These are phyloP conservation scores for Neostapfia colusana DNA, from an alignment of 176 grass and related monocot genomes.

Conservation along the genomic window DNA sequence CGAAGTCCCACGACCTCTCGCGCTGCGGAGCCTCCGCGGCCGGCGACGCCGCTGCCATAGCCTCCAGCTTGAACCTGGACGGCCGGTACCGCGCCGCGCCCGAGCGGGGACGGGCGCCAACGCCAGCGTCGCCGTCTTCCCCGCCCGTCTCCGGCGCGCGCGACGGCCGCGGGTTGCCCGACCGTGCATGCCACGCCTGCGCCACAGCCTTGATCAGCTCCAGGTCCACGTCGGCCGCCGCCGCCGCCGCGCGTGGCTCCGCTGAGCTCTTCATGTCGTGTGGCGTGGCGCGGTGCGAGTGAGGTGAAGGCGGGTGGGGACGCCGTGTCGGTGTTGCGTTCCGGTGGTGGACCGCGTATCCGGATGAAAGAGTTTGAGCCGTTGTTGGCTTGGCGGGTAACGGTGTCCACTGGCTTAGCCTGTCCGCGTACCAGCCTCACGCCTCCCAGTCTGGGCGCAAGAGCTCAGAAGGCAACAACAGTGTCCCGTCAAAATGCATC, in stretches of 20 bases:
- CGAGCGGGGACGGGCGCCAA: not conserved
- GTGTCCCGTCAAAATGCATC: not conserved
- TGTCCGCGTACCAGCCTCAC: not conserved
- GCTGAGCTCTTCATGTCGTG: constrained; percentile 42
- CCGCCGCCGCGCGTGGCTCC: not conserved
- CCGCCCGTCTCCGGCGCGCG: not conserved
- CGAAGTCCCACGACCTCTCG: constrained; percentile 54
- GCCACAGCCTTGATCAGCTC: constrained; percentile 82
- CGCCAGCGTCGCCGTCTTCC: constrained; percentile 2
- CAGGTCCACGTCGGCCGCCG: constrained; percentile 25
- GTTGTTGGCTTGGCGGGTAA: constrained; percentile 20
- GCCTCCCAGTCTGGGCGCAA: not conserved
- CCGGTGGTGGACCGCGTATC: not conserved
- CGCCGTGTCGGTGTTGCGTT: not conserved
- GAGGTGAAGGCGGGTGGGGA: not conserved
- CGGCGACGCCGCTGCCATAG: not conserved
- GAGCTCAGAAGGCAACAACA: not conserved
- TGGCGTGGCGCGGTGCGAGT: not conserved
- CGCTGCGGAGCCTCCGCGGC: not conserved
- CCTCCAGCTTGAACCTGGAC: constrained; percentile 83
- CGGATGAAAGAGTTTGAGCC: constrained; percentile 1
- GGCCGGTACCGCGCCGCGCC: constrained; percentile 27
- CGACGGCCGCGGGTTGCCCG: constrained; percentile 46
- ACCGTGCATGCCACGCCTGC: constrained; percentile 83
- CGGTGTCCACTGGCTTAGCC: not conserved